Evolutionary conservation across 371 early-diverging fungal genomes (phyloP), one percentile per base, ranked within the genome.

Genomic region (Rhizomucor miehei): DNA sequence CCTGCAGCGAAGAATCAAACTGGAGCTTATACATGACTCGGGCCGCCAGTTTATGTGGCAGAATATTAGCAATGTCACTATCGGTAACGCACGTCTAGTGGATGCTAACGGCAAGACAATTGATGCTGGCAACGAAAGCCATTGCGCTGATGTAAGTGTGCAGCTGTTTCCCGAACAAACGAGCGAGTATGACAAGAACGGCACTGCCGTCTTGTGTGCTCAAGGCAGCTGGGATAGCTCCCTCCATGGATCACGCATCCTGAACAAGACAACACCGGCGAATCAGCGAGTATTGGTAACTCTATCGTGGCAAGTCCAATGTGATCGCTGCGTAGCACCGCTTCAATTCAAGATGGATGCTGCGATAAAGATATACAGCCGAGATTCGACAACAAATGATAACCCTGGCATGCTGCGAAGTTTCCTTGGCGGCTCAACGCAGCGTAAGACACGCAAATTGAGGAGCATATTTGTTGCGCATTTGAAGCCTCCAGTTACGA

Each of bases 221-320:
- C 71, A 75, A 23, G 82, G 82, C 6, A 17, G 89, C 0, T 94
- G 95, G 95, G 95, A 94, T 52, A 89, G 90, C 23, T 88, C 90
- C 0, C 69, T 91, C 2, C 91, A 92, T 55, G 89, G 88, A 25
- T 85, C 84, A 1, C 57, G 81, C 0, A 72, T 87, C 36, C 67
- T 94, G 25, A 92, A 94, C 56, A 60, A 81, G n/a, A 73, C 88
- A 9, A 92, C 93, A 0, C 65, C 75, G 6, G 66, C 78, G n/a
- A 72, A 79, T 29, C 79, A 76, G 36, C 79, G 85, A 2, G 80
- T 89, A 11, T 44, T 82, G 13, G 65, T 89, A 38, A 65, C 79
- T n/a, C 52, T 89, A 23, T 73, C 66, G 20, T 84, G 88, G 79
- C 62, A 71, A 14, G 81, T 87, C 12, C 52, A 80, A 51, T 78